Base-by-base conservation (phyloP, 2,329 filamentous ascomycete genomes). In the Xylaria sp. region DNA sequence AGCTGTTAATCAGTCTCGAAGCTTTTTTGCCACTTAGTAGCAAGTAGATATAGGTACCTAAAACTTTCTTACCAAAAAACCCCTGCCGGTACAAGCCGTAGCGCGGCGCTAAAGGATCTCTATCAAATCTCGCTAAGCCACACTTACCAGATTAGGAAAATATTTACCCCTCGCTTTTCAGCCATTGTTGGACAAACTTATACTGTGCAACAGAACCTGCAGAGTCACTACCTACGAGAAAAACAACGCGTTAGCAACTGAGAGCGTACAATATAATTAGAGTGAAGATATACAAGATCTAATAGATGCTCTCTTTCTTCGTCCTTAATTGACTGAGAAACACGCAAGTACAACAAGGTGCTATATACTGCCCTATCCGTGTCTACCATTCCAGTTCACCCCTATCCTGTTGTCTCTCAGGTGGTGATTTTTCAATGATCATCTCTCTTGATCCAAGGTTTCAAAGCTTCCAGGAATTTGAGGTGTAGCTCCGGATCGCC, bases 391-490 rank as follows among this genome's bases (percentile, higher is more conserved):
- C 33, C 25, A 45, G 10, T n/a, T 22, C 6, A 33, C 11, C 31
- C n/a, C 25, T 50, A 31, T 27, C n/a, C 17, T 20, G 20, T 29
- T 17, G 9, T 20, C 22, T 44, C 29, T 22, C 20, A 25, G 15
- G 27, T 13, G 20, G 15, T 9, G 13, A 33, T 22, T 25, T 22
- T 25, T 66, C 39, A 84, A 47, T 82, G 68, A 58, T 79, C 72
- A 59, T 79, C 74, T 53, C 81, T 78, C 74, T 80, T 76, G 9
- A 77, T 70, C 81, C 81, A 84, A 6, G 79, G 80, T 69, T 78
- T 77, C 49, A 79, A 57, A 27, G 75, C 82, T 69, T 82, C 78
- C 2, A 85, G 66, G 44, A 84, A 69, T 51, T 74, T 74, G 68
- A 77, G 69, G 69, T 85, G 82, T 25, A 77, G 71, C 0, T 76